Conservation (phyloP, 1,284 basidiomycete species). For the Vanrija sp. region DNA sequence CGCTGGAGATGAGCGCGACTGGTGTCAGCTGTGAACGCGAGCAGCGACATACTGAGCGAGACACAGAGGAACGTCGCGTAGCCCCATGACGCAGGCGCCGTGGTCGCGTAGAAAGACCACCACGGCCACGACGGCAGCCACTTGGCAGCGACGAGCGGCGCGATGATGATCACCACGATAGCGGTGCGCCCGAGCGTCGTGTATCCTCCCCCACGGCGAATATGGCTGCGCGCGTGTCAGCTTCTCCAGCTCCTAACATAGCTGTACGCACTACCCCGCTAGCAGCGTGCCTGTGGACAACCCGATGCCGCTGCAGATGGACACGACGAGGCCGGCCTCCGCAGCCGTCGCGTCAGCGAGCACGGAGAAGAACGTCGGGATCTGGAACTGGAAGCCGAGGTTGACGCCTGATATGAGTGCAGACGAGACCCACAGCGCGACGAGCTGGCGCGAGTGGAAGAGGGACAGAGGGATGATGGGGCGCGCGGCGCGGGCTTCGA, state of each 20-base stretch:
- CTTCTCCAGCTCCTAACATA: neutral
- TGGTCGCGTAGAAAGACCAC: conserved; percentile 42
- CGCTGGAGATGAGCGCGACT: conserved; percentile 45
- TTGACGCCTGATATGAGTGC: conserved; percentile 60
- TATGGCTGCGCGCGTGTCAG: conserved; percentile 31
- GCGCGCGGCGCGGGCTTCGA: conserved; percentile 68
- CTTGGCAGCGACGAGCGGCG: conserved; percentile 28
- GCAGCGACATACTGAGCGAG: conserved; percentile 32
- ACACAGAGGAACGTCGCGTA: conserved; percentile 45
- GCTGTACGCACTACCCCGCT: conserved; percentile 66
- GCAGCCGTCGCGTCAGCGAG: conserved; percentile 41
- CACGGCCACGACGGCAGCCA: conserved; percentile 38
- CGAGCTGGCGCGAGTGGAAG: conserved; percentile 66
- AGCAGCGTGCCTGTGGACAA: conserved; percentile 77
- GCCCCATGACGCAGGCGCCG: conserved; percentile 43
- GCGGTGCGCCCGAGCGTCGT: conserved; percentile 34
- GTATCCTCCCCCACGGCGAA: conserved; percentile 41
- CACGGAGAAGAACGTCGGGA: conserved; percentile 47
- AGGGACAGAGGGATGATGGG: conserved; percentile 77
- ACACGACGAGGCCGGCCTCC: conserved; percentile 47
- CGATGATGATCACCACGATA: conserved; percentile 32
- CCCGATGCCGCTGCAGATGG: conserved; percentile 74
- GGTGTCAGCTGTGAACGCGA: neutral
- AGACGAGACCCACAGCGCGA: conserved; percentile 35
- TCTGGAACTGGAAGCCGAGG: conserved; percentile 59